Conservation (phyloP, 1,284 basidiomycete genomes). For the Cryptococcus hybrid region DNA sequence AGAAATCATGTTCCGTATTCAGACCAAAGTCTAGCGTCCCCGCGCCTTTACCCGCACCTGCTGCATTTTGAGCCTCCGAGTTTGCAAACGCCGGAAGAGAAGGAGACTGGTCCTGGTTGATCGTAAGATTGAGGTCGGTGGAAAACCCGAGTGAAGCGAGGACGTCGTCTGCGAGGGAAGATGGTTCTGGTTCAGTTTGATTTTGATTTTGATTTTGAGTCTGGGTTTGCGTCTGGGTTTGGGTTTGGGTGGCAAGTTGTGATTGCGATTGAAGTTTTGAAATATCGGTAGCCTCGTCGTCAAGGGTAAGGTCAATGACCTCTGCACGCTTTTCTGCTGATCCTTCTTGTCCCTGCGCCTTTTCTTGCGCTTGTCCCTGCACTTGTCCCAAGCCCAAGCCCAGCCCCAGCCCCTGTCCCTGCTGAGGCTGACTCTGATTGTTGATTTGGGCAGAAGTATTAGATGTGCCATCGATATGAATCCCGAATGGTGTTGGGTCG, state of each 20-base stretch:
- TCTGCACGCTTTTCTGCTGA: neutral
- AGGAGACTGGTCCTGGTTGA: neutral
- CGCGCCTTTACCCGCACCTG: neutral
- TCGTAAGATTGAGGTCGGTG: neutral
- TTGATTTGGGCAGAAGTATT: neutral
- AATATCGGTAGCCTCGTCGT: neutral
- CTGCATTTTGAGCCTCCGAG: neutral
- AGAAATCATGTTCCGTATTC: constrained; percentile 11
- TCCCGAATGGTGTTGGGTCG: constrained; percentile 5
- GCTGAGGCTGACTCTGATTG: neutral
- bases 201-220: neutral
- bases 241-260: neutral
- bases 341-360: neutral
- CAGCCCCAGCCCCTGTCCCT: neutral
- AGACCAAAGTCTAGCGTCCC: constrained; percentile 8
- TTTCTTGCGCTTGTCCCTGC: neutral
- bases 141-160: constrained; percentile 8
- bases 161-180: neutral
- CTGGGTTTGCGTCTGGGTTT: neutral
- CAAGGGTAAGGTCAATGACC: neutral
- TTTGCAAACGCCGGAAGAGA: neutral
- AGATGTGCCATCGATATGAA: neutral
- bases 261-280: neutral
- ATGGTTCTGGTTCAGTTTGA: neutral
- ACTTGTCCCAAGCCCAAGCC: neutral